A percentile compares a stretch with the other conserved stretches of the same genome.
Conservation (phyloP, 495 filamentous ascomycete genomes). For the Annulohypoxylon bovei region DNA sequence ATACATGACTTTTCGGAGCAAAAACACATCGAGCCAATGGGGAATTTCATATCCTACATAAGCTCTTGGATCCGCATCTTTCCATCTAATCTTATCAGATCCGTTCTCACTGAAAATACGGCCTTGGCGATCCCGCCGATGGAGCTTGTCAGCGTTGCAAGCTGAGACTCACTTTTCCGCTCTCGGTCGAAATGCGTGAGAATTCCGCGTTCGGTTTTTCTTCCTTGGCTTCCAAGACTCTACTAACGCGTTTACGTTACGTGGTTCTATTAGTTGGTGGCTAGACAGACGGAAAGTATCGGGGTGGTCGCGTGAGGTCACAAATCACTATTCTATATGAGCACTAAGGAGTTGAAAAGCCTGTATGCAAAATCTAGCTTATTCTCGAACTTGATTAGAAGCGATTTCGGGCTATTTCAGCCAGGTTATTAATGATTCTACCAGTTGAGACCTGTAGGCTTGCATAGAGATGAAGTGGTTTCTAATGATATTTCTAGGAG, state of each 20-base stretch:
- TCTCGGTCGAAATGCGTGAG: not conserved
- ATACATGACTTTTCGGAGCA: not conserved
- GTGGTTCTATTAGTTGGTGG: not conserved
- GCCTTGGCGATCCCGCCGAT: not conserved
- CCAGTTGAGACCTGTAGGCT: not conserved
- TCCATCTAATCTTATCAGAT: conserved; percentile 7
- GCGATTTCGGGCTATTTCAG: not conserved
- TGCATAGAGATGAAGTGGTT: not conserved
- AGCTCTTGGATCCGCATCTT: not conserved
- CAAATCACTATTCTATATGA: not conserved
- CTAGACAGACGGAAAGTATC: not conserved
- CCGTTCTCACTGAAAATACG: not conserved
- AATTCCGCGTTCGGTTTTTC: not conserved
- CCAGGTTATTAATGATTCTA: too few relatives aligned
- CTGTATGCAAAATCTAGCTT: not conserved
- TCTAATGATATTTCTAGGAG: not conserved
- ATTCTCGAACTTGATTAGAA: not conserved
- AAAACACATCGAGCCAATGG: not conserved
- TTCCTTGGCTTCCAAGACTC: not conserved
- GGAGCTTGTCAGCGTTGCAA: not conserved
- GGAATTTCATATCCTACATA: not conserved
- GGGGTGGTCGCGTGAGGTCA: not conserved
- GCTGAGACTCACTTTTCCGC: not conserved
- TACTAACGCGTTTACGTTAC: not conserved
- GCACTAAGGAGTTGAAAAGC: not conserved